A percentile compares a stretch with the other conserved stretches of the same genome.
Evolutionary conservation across 106 monocot species (phyloP).

Genomic region (Amphibolis antarctica): DNA sequence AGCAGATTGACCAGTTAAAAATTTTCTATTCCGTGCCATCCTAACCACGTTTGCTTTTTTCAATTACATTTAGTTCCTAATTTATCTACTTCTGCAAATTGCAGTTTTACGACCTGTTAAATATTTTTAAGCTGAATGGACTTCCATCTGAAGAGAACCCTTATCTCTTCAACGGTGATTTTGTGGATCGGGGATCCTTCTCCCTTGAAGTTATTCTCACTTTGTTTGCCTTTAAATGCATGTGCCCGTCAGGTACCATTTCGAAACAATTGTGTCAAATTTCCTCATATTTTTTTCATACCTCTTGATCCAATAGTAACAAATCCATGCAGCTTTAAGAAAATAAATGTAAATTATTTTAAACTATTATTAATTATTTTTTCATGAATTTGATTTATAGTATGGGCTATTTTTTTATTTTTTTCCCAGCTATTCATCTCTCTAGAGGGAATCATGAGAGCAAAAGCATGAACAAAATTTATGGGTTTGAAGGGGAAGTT

Average conservation of each 20-base stretch:
- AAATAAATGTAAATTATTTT: neutral
- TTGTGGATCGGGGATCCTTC: conserved; percentile 95
- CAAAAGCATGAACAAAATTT: conserved; percentile 97
- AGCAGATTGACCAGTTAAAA: neutral
- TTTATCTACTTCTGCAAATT: conserved; percentile 10
- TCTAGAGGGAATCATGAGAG: conserved; percentile 96
- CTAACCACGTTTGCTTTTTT: neutral
- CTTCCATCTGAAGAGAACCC: conserved; percentile 96
- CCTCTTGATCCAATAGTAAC: neutral
- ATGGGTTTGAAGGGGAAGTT: conserved; percentile 99
- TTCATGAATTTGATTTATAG: neutral
- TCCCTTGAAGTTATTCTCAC: conserved; percentile 97
- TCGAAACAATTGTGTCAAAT: neutral
- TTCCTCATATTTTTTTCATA: neutral
- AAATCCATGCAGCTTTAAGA: neutral
- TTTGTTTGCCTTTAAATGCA: conserved; percentile 91
- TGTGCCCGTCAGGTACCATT: conserved; percentile 69
- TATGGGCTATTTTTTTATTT: neutral
- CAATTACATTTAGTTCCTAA: neutral
- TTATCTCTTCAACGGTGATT: conserved; percentile 98
- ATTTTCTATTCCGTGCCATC: neutral
- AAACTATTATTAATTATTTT: neutral
- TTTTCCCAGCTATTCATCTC: conserved; percentile 67
- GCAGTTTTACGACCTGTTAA: conserved; percentile 90
- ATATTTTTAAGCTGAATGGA: conserved; percentile 95